Evolutionary conservation across 257 asterid species (phyloP), one percentile per base, ranked within the genome.

Genomic region (Fraxinus americana): DNA sequence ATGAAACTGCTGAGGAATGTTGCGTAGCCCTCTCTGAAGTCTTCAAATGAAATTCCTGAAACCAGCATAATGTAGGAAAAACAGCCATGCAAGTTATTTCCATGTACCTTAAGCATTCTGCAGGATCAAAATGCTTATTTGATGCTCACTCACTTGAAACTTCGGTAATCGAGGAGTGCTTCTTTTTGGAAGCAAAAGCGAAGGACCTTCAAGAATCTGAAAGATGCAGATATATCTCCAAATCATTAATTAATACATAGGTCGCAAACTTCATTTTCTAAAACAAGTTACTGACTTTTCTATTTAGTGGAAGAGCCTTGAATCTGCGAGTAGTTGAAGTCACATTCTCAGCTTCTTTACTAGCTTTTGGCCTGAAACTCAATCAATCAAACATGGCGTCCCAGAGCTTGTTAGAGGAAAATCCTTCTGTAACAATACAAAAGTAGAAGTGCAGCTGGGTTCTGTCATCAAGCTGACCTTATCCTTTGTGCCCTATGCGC

Each of bases 301-400:
- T 90, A 78, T 94, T 94, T 61, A 94, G 81, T 34, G 99, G 99
- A 83, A 87, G 97, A 80, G 98, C 98, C 84, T 86, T 94, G 86
- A 94, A 94, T 90, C 87, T 86, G 67, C 87, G 89, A 79, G 87
- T 72, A 71, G 87, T 77, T 78, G 94, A 81, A 25, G 85, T 74
- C 66, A 45, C 83, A 36, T 82, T 85, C 77, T 86, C 92, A 72
- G 81, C 48, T 77, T 89, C 92, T 77, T 83, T 85, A 83, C 54
- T 83, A 78, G 79, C 77, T 83, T 84, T 92, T 80, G 88, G 82
- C 86, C 98, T 94, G 94, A 80, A 78, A 81, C 25, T 36, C 82
- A 78, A 43, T 41, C 48, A 75, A 63, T 19, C 66, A 74, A 43
- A 70, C 79, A 70, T 77, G 65, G 69, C 67, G 71, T 32, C 70